Percentiles rank a stretch among this genome's conserved stretches.
Evolutionary conservation across 257 asterid species (phyloP).

Genomic region (Misopates orontium): DNA sequence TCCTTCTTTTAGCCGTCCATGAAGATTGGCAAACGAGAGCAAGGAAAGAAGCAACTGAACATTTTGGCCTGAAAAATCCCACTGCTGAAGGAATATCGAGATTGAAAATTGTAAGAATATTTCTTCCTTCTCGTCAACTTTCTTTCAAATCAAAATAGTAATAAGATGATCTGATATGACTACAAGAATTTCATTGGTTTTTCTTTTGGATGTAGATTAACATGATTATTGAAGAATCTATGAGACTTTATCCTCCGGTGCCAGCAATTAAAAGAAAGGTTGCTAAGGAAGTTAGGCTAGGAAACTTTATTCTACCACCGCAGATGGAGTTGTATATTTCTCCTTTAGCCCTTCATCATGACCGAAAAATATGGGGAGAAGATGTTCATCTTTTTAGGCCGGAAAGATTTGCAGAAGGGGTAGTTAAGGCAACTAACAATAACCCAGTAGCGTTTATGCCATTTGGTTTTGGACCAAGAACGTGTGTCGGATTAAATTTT

Average conservation of each 20-base stretch:
- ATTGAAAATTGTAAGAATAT: constrained; percentile 50
- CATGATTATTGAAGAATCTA: constrained; percentile 68
- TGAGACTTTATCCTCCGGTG: constrained; percentile 65
- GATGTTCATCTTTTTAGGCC: constrained; percentile 68
- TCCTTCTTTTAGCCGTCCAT: constrained; percentile 53
- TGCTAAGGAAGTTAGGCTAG: constrained; percentile 43
- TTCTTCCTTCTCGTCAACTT: not conserved
- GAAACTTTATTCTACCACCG: constrained; percentile 54
- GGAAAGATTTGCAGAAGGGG: constrained; percentile 44
- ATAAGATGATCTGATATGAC: not conserved
- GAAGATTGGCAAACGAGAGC: constrained; percentile 74
- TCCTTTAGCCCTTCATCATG: constrained; percentile 61
- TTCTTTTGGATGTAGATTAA: constrained; percentile 51
- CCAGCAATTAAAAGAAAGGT: constrained; percentile 48
- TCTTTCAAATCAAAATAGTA: not conserved
- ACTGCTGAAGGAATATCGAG: constrained; percentile 40
- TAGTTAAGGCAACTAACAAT: constrained; percentile 18
- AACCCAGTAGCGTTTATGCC: constrained; percentile 65
- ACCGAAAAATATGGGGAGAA: constrained; percentile 63
- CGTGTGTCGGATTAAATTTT: constrained; percentile 73
- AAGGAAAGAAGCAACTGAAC: constrained; percentile 49
- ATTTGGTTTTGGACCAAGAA: constrained; percentile 62
- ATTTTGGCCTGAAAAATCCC: constrained; percentile 41
- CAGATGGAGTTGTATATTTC: constrained; percentile 52
- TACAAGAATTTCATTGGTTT: too few species aligned